phyloP scores from a whole-genome alignment of 1,139 yeast genomes.

The Protomyces gravidus region DNA sequence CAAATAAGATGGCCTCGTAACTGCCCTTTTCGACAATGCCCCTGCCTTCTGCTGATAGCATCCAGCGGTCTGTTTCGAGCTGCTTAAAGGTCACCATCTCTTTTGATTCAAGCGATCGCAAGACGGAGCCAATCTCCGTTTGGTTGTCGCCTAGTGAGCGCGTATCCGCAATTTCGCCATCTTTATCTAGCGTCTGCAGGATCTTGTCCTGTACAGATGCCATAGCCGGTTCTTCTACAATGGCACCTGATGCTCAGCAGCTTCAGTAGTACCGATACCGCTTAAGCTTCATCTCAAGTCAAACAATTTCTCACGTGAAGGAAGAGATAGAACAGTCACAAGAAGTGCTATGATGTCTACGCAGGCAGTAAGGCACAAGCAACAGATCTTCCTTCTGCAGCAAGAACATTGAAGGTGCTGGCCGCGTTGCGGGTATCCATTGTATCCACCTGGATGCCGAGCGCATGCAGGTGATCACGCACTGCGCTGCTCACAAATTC shows the following conservation, averaged over 20 bases:
- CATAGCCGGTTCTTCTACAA: too few species aligned
- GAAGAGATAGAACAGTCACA: too few species aligned
- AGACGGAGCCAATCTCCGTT: slow-evolving; percentile 50
- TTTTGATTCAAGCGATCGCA: slow-evolving; percentile 81
- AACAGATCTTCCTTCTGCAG: slow-evolving; percentile 25
- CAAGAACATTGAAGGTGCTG: slow-evolving; percentile 25
- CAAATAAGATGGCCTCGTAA: slow-evolving; percentile 78
- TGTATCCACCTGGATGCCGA: slow-evolving; percentile 24
- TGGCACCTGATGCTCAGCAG: too few species aligned
- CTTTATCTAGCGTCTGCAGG: slow-evolving; percentile 20
- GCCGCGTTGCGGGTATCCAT: slow-evolving; percentile 28
- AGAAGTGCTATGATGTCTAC: too few species aligned
- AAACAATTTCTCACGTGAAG: too few species aligned
- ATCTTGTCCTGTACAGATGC: slow-evolving; percentile 9
- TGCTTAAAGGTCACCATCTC: slow-evolving; percentile 72
- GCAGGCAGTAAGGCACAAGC: slow-evolving; percentile 24
- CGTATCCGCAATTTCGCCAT: slow-evolving; percentile 19
- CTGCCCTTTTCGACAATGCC: slow-evolving; percentile 77
- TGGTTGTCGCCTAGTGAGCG: slow-evolving; percentile 5
- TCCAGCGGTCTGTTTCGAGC: slow-evolving; percentile 71
- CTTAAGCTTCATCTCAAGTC: too few species aligned
- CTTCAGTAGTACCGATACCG: too few species aligned
- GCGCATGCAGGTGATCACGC: slow-evolving; percentile 6
- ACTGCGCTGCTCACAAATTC: slow-evolving; percentile 21
- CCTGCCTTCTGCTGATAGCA: slow-evolving; percentile 70